A percentile compares a stretch with the other conserved stretches of the same genome.
These are phyloP conservation scores for Penicillium goetzii DNA, from an alignment of 495 filamentous ascomycete species.

Conservation along the genomic window DNA sequence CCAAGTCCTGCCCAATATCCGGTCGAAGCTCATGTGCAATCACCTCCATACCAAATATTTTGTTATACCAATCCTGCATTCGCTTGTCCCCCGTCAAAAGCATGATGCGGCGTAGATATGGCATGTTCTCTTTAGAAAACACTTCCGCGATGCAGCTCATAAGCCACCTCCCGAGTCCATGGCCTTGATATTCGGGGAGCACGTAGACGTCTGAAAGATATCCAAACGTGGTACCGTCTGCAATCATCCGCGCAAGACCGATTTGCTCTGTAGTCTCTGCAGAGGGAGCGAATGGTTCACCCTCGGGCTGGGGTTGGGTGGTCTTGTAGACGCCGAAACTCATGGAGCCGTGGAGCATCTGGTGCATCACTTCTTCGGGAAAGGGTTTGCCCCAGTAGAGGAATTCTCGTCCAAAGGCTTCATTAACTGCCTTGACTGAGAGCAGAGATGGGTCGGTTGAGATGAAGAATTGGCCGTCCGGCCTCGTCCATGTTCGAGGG, in stretches of 20 bases:
- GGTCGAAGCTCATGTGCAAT: slow-evolving; percentile 34
- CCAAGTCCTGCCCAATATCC: slow-evolving; percentile 28
- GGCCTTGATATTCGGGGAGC: slow-evolving; percentile 56
- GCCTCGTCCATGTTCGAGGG: slow-evolving; percentile 30
- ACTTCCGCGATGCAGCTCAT: slow-evolving; percentile 60
- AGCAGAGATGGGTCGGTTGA: slow-evolving; percentile 56
- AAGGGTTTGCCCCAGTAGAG: slow-evolving; percentile 59
- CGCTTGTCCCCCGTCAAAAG: slow-evolving; percentile 47
- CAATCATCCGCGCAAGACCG: slow-evolving; percentile 67
- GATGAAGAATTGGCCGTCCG: slow-evolving; percentile 44
- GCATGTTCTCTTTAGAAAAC: slow-evolving; percentile 51
- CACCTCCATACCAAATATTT: slow-evolving; percentile 49
- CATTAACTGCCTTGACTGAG: slow-evolving; percentile 55
- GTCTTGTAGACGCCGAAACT: slow-evolving; percentile 58
- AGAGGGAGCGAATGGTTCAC: slow-evolving; percentile 3
- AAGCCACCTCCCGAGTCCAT: slow-evolving; percentile 66
- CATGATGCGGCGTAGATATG: slow-evolving; percentile 56
- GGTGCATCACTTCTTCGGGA: slow-evolving; percentile 43
- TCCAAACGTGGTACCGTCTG: slow-evolving; percentile 67
- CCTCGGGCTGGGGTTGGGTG: slow-evolving; percentile 2
- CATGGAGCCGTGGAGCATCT: slow-evolving; percentile 54
- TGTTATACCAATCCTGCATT: slow-evolving; percentile 50
- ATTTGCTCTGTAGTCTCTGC: slow-evolving; percentile 43
- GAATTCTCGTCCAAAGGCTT: slow-evolving; percentile 52
- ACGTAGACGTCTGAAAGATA: slow-evolving; percentile 77